Base-by-base conservation (phyloP, 2,329 filamentous ascomycete species). In the Fusarium sp. region DNA sequence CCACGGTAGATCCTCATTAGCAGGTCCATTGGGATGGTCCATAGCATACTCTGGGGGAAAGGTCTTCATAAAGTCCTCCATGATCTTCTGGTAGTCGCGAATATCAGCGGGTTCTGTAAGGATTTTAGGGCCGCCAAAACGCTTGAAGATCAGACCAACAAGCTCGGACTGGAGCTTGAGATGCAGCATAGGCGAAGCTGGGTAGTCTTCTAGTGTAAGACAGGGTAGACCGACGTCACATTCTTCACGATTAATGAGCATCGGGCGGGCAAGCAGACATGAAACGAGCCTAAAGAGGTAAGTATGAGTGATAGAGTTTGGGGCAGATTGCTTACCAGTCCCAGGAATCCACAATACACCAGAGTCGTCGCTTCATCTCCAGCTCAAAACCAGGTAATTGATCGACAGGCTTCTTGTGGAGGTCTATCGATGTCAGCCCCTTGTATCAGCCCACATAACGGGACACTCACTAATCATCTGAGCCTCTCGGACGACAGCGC, bases 341-440 rank as follows among this genome's bases (percentile, higher is more conserved):
- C 62, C 62, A 65, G 1, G 62, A 65, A 44, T 65, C 62, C 3
- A 65, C 62, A 8, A 65, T 61, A 9, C 62, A 65, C 62, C 62
- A 65, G 1, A 65, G 18, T 6, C 62, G 54, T 7, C 55, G 43
- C 23, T 65, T 65, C 62, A 65, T 66, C 12, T 65, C 62, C 8
- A 65, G 14, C 13, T 65, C 62, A 14, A 65, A 65, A 0, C 62
- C 62, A 1, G 54, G 54, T 3, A 65, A 7, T 16, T 65, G 54
- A 4, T 13, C 43, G 6, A 21, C 7, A 0, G 62, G 62, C 7
- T 50, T 66, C 4, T 65, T 65, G 14, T 65, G 62, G 11, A 65
- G 62, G 6, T 65, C 62, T 66, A 6, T 2, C 0, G 26, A 7
- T 28, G 13, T 9, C 4, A 28, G 5, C 6, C 6, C 0, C n/a